phyloP scores from a whole-genome alignment of 768 basidiomycete species.

The Trametes coccinea region DNA sequence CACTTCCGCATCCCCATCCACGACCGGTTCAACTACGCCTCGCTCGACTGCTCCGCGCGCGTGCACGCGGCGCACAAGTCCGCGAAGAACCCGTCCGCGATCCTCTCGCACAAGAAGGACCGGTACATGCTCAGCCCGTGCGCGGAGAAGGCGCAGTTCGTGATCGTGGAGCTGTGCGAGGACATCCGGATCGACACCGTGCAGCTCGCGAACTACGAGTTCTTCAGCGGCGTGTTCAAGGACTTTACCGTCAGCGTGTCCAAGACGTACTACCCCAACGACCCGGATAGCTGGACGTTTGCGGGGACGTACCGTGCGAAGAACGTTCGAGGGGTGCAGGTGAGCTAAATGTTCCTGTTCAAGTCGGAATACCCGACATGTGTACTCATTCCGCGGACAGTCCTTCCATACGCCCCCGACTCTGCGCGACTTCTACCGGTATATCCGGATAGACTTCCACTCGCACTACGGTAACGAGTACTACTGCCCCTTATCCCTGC shows the following conservation, averaged over 20 bases:
- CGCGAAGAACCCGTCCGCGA: constrained; percentile 79
- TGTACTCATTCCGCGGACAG: constrained; percentile 33
- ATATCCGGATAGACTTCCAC: constrained; percentile 90
- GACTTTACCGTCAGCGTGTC: constrained; percentile 83
- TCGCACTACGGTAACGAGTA: constrained; percentile 94
- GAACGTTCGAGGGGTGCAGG: constrained; percentile 91
- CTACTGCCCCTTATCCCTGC: constrained; percentile 91
- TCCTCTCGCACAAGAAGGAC: constrained; percentile 89
- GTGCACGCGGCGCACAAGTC: constrained; percentile 81
- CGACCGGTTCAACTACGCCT: constrained; percentile 95
- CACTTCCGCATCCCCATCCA: constrained; percentile 73
- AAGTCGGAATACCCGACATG: background rate
- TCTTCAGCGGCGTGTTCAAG: constrained; percentile 95
- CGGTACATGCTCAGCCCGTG: constrained; percentile 98
- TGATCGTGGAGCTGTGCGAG: constrained; percentile 95
- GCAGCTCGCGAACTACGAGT: constrained; percentile 96
- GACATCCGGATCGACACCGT: constrained; percentile 96
- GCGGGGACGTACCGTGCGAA: constrained; percentile 87
- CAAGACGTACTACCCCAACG: constrained; percentile 40
- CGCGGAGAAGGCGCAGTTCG: constrained; percentile 62
- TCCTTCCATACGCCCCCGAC: constrained; percentile 78
- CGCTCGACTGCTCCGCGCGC: constrained; percentile 88
- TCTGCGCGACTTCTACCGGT: constrained; percentile 85
- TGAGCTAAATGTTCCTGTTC: constrained; percentile 36
- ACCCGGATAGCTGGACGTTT: constrained; percentile 45